A percentile compares a stretch with the other conserved stretches of the same genome.
These are phyloP conservation scores for Laguncularia racemosa DNA, from an alignment of 345 rosid genomes.

Conservation along the genomic window DNA sequence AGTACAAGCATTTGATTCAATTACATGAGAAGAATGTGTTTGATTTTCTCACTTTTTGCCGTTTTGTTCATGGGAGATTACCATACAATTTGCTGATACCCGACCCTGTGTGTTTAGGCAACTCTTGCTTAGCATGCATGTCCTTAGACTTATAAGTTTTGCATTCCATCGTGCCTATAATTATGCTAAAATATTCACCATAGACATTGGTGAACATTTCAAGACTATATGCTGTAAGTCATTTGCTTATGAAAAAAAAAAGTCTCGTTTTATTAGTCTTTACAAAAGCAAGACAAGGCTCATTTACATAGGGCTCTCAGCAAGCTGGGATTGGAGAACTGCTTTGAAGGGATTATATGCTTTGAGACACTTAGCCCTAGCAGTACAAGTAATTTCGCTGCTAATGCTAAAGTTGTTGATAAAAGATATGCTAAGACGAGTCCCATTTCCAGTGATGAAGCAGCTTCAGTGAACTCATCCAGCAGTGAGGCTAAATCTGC, in stretches of 20 bases:
- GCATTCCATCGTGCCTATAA: neutral
- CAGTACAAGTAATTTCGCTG: constrained; percentile 20
- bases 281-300: constrained; percentile 74
- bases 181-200: no score
- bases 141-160: constrained; percentile 65
- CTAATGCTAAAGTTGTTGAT: constrained; percentile 14
- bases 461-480: constrained; percentile 8
- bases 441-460: constrained; percentile 1
- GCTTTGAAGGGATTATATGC: constrained; percentile 80
- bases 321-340: constrained; percentile 81
- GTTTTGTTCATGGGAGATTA: constrained; percentile 87
- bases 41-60: constrained; percentile 17
- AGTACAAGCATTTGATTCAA: no score
- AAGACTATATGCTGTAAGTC: no score
- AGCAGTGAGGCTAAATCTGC: constrained; percentile 11
- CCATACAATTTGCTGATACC: constrained; percentile 74
- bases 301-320: constrained; percentile 66
- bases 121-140: constrained; percentile 77
- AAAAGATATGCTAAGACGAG: neutral
- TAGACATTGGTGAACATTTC: no score
- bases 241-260: no score
- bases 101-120: constrained; percentile 69
- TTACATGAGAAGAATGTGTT: neutral
- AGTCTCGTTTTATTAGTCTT: constrained; percentile 33
- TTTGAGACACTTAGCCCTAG: constrained; percentile 76